Percentiles rank a stretch among this genome's conserved stretches.
phyloP scores from a whole-genome alignment of 2,329 filamentous ascomycete genomes.

The Dryadomyces sulphureus region DNA sequence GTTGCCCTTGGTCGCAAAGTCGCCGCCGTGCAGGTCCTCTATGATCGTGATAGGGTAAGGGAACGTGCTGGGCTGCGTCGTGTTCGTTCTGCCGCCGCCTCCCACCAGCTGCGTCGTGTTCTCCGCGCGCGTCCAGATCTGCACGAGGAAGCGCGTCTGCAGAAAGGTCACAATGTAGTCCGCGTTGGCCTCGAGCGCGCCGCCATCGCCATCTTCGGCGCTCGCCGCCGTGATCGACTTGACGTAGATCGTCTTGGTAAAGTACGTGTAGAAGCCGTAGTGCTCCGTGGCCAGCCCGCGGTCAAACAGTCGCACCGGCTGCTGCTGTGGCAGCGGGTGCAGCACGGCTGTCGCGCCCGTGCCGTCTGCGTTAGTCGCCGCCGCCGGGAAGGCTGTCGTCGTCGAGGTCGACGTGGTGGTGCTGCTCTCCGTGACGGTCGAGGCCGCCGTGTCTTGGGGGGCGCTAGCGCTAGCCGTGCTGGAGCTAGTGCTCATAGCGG shows the following conservation, averaged over 20 bases:
- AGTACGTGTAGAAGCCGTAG: constrained; percentile 91
- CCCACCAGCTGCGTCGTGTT: constrained; percentile 27
- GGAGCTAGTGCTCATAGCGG: background rate
- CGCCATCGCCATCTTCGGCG: constrained; percentile 33
- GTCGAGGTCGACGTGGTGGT: background rate
- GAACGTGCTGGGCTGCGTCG: constrained; percentile 39
- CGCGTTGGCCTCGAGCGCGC: constrained; percentile 36
- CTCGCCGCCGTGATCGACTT: constrained; percentile 34
- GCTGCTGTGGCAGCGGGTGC: constrained; percentile 54
- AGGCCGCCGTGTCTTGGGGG: too few relatives aligned
- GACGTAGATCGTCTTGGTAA: constrained; percentile 73
- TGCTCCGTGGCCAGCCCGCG: constrained; percentile 69
- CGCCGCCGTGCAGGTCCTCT: constrained; percentile 47
- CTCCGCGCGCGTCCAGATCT: constrained; percentile 45
- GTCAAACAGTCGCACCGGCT: constrained; percentile 76
- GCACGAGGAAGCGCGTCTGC: constrained; percentile 46
- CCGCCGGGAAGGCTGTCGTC: constrained; percentile 41
- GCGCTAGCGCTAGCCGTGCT: too few relatives aligned
- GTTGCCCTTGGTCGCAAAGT: constrained; percentile 33
- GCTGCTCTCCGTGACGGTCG: too few relatives aligned
- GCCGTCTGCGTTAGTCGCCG: constrained; percentile 50
- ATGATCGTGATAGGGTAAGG: constrained; percentile 48
- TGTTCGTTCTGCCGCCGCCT: constrained; percentile 14
- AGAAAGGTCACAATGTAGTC: constrained; percentile 41
- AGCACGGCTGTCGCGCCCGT: constrained; percentile 58